Percentiles rank a stretch among this genome's conserved stretches.
phyloP scores from a whole-genome alignment of 176 grass and related monocot species.

The Zea mays region DNA sequence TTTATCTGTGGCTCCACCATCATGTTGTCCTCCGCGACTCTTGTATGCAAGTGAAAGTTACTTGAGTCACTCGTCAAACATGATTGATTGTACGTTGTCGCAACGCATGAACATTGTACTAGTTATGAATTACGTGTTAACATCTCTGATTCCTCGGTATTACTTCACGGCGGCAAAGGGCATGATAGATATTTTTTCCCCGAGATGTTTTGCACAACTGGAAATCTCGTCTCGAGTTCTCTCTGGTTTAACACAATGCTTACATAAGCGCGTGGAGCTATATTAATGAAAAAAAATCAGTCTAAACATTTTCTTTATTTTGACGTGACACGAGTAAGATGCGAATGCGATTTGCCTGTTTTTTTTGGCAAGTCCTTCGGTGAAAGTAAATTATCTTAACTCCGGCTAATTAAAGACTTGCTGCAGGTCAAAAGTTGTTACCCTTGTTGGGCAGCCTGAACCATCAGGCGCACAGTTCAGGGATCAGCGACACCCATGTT shows the following conservation, averaged over 20 bases:
- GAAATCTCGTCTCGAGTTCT: conserved; percentile 9
- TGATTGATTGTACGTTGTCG: too few relatives aligned
- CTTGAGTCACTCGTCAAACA: too few relatives aligned
- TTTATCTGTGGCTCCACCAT: too few relatives aligned
- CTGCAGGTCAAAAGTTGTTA: too few relatives aligned
- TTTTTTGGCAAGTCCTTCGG: background rate
- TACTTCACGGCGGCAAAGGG: background rate
- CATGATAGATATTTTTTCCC: background rate
- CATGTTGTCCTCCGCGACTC: too few relatives aligned
- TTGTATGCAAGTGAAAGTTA: too few relatives aligned
- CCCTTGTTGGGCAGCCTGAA: background rate
- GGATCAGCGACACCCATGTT: background rate
- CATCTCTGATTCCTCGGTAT: too few relatives aligned
- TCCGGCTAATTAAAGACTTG: background rate
- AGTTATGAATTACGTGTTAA: too few relatives aligned
- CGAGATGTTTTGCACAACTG: background rate
- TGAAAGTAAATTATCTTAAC: background rate
- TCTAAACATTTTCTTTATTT: background rate
- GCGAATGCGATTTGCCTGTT: background rate
- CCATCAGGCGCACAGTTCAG: background rate
- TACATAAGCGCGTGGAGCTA: background rate
- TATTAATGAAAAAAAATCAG: background rate
- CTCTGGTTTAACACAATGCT: background rate
- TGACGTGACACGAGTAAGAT: background rate
- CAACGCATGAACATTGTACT: too few relatives aligned